Percentiles rank a stretch among this genome's conserved stretches.
phyloP scores from a whole-genome alignment of 805 yeast species.

The Yamadazyma scolyti region DNA sequence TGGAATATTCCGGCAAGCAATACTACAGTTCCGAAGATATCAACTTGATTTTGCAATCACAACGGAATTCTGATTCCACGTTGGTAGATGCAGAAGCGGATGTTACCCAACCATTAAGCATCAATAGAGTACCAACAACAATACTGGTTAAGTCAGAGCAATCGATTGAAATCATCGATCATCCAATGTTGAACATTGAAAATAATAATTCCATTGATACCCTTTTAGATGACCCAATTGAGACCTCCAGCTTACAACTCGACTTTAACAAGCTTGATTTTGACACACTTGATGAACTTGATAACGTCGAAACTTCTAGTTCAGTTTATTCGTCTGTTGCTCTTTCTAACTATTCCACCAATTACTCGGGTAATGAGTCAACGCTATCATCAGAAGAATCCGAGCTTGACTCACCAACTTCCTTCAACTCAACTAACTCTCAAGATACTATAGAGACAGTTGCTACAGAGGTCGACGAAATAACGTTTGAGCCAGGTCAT shows the following conservation, averaged over 20 bases:
- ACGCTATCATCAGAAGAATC: too few relatives aligned
- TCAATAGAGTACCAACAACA: constrained; percentile 8
- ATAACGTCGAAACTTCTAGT: too few relatives aligned
- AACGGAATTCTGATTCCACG: constrained; percentile 10
- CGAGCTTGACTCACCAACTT: constrained; percentile 1
- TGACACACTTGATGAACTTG: too few relatives aligned
- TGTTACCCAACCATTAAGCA: constrained; percentile 11
- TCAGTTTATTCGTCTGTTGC: too few relatives aligned
- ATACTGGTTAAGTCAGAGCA: constrained; percentile 3
- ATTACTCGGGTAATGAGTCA: too few relatives aligned
- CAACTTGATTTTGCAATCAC: constrained; percentile 16
- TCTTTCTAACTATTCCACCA: too few relatives aligned
- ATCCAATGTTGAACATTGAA: neutral
- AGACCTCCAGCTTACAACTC: constrained; percentile 3
- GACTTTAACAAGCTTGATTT: too few relatives aligned
- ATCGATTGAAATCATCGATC: neutral
- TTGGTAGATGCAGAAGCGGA: constrained; percentile 11
- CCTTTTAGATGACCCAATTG: constrained; percentile 7
- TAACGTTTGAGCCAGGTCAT: constrained; percentile 1
- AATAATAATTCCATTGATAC: constrained; percentile 12
- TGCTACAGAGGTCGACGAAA: constrained; percentile 4
- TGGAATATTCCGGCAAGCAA: constrained; percentile 17
- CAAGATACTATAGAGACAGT: constrained; percentile 4
- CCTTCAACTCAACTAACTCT: constrained; percentile 4
- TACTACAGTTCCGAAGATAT: constrained; percentile 27